A percentile compares a stretch with the other conserved stretches of the same genome.
Evolutionary conservation across 306 rosid species (phyloP).

Genomic region (Cucurbita argyrosperma): DNA sequence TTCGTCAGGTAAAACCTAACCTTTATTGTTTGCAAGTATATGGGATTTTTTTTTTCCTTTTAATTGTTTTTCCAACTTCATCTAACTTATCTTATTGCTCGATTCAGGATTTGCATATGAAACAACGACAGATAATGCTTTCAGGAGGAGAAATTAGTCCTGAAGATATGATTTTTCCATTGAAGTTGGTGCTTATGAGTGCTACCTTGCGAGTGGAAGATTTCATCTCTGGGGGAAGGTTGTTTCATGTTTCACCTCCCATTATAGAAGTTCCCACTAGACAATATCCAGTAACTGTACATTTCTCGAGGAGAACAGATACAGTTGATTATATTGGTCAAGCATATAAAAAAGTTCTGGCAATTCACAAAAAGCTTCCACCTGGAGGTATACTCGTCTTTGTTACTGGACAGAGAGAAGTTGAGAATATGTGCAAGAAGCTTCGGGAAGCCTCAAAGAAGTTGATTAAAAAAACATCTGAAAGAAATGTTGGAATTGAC

Average conservation of each 20-base stretch:
- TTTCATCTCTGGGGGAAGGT: conserved; percentile 42
- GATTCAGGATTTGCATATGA: conserved; percentile 32
- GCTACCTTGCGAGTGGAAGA: conserved; percentile 88
- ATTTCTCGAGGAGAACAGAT: conserved; percentile 76
- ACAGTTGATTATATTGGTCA: conserved; percentile 52
- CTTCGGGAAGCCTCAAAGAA: conserved; percentile 56
- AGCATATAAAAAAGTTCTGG: conserved; percentile 76
- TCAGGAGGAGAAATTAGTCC: conserved; percentile 43
- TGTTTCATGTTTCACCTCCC: conserved; percentile 57
- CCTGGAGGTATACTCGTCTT: conserved; percentile 83
- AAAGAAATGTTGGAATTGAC: conserved; percentile 20
- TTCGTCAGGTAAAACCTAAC: conserved; percentile 47
- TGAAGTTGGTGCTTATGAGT: conserved; percentile 91
- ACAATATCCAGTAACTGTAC: conserved; percentile 63
- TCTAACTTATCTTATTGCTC: background rate
- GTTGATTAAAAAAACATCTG: conserved; percentile 23
- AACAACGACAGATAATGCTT: conserved; percentile 27
- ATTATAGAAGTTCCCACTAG: conserved; percentile 70
- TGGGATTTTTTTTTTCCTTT: background rate
- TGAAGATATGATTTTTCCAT: conserved; percentile 43
- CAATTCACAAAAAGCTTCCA: conserved; percentile 84
- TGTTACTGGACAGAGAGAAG: conserved; percentile 82
- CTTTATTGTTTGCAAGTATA: background rate
- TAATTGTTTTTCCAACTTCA: conserved; percentile 3
- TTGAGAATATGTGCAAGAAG: conserved; percentile 66